phyloP scores from a whole-genome alignment of 2,329 filamentous ascomycete species.

The Aspergillus pseudonomiae region DNA sequence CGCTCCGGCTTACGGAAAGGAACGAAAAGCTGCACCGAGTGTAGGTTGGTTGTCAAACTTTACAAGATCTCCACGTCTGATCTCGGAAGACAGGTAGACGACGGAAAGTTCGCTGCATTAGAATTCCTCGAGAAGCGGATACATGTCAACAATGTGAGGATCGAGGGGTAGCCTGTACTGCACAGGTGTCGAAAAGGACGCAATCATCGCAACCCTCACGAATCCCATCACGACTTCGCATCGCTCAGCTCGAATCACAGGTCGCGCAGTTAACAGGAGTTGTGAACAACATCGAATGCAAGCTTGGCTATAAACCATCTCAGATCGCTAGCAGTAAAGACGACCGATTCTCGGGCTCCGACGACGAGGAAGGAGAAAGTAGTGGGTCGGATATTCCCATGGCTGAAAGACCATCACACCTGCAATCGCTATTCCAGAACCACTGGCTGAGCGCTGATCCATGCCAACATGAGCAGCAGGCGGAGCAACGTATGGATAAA shows the following conservation, averaged over 20 bases:
- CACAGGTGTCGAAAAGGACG: constrained; percentile 14
- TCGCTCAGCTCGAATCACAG: constrained; percentile 22
- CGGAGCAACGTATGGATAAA: constrained; percentile 10
- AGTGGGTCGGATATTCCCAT: constrained; percentile 17
- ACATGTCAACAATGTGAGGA: constrained; percentile 24
- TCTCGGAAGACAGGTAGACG: constrained; percentile 16
- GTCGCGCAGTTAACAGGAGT: constrained; percentile 18
- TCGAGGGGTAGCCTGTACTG: constrained; percentile 19
- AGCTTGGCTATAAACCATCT: constrained; percentile 13
- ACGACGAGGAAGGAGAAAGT: constrained; percentile 17
- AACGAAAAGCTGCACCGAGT: constrained; percentile 26
- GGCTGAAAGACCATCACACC: constrained; percentile 15
- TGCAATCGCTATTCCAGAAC: constrained; percentile 24
- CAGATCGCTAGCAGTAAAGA: background rate
- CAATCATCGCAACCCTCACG: constrained; percentile 14
- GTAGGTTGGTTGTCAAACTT: constrained; percentile 9
- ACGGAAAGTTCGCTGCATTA: constrained; percentile 24
- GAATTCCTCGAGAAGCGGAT: constrained; percentile 15
- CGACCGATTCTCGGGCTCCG: background rate
- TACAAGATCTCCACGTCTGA: background rate
- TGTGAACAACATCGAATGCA: constrained; percentile 16
- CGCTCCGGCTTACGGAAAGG: constrained; percentile 17
- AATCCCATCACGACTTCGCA: constrained; percentile 21
- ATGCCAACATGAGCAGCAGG: constrained; percentile 7
- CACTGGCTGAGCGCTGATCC: constrained; percentile 23